Percentiles rank a stretch among this genome's conserved stretches.
These are phyloP conservation scores for Takashimella koratensis DNA, from an alignment of 1,284 basidiomycete genomes.

Conservation along the genomic window DNA sequence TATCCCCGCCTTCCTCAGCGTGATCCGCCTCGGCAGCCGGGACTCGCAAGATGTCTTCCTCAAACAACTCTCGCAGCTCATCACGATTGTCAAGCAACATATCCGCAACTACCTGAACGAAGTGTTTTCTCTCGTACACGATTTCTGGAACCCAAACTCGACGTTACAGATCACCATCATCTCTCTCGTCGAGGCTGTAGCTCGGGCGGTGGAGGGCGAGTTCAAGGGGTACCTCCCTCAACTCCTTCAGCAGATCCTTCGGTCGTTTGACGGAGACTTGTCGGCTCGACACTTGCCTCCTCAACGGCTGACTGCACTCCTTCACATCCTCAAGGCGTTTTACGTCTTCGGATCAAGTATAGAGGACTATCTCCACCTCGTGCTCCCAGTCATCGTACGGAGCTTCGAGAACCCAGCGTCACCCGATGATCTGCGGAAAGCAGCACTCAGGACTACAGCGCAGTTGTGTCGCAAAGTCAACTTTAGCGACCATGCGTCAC, in stretches of 20 bases:
- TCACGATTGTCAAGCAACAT: constrained; percentile 97
- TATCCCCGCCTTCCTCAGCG: constrained; percentile 89
- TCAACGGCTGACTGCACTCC: constrained; percentile 85
- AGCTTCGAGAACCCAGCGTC: constrained; percentile 84
- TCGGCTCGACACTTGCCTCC: constrained; percentile 53
- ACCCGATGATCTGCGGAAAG: constrained; percentile 71
- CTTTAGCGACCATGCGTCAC: constrained; percentile 97
- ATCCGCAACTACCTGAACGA: constrained; percentile 86
- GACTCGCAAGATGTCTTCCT: constrained; percentile 92
- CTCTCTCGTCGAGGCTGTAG: constrained; percentile 89
- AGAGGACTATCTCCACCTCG: constrained; percentile 95
- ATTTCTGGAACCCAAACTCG: constrained; percentile 79
- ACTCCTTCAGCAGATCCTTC: constrained; percentile 84
- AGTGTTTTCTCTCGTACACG: constrained; percentile 75
- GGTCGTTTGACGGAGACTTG: constrained; percentile 80
- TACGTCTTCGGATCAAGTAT: constrained; percentile 93
- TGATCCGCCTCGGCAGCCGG: constrained; percentile 72
- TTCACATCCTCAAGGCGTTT: constrained; percentile 72
- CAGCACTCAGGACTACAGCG: constrained; percentile 87
- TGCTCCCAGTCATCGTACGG: constrained; percentile 91
- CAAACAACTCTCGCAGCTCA: constrained; percentile 92
- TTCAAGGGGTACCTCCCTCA: constrained; percentile 97
- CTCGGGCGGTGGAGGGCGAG: constrained; percentile 91
- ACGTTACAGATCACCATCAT: constrained; percentile 89
- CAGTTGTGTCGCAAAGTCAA: constrained; percentile 90